phyloP scores from a whole-genome alignment of 306 rosid genomes.

The Begonia loranthoides region DNA sequence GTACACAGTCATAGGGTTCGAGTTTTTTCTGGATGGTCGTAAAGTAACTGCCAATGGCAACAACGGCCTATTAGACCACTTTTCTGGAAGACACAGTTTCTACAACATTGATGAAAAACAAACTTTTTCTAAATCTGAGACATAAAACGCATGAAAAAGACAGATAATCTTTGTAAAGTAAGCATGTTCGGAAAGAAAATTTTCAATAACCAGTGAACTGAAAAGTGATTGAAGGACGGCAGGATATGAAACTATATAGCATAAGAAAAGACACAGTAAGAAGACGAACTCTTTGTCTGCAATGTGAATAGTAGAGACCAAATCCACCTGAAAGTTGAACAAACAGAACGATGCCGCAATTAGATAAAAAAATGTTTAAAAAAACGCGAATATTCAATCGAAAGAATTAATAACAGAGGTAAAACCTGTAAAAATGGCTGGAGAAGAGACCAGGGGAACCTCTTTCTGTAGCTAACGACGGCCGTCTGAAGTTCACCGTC shows the following conservation, averaged over 20 bases:
- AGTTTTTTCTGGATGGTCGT: slow-evolving; percentile 72
- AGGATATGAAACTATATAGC: neutral
- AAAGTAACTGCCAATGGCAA: slow-evolving; percentile 54
- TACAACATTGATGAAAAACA: neutral
- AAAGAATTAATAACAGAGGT: neutral
- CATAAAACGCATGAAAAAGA: too few relatives aligned
- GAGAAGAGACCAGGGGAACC: slow-evolving; percentile 76
- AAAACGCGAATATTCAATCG: neutral
- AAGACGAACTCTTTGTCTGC: slow-evolving; percentile 80
- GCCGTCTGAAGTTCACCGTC: slow-evolving; percentile 77
- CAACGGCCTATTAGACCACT: neutral
- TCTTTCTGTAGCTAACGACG: slow-evolving; percentile 58
- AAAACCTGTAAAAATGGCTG: slow-evolving; percentile 68
- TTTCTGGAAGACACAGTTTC: neutral
- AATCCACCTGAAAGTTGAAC: slow-evolving; percentile 67
- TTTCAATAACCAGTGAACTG: slow-evolving; percentile 1
- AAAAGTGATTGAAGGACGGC: neutral
- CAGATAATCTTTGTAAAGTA: too few relatives aligned
- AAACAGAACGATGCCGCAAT: slow-evolving; percentile 7
- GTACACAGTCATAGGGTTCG: slow-evolving; percentile 74
- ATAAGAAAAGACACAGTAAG: neutral
- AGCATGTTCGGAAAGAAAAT: neutral
- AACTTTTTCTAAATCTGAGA: too few relatives aligned
- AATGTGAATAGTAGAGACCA: slow-evolving; percentile 94
- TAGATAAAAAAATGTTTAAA: slow-evolving; percentile 5